Conservation (phyloP, 192 early-diverging fungal genomes). For the Irineochytrium annulatum region DNA sequence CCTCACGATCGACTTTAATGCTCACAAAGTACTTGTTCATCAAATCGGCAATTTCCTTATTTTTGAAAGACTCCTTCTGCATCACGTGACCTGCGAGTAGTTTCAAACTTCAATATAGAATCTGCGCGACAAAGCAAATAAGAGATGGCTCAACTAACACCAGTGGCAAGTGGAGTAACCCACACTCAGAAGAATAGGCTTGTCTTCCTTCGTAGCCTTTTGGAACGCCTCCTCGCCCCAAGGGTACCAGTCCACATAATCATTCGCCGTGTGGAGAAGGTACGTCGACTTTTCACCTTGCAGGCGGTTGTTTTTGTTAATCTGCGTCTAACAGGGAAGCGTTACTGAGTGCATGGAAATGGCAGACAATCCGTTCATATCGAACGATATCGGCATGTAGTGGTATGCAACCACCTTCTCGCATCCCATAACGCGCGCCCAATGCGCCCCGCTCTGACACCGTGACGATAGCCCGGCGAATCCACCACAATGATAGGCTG, state of each 20-base stretch:
- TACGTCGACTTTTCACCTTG: conserved; percentile 55
- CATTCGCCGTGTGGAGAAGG: conserved; percentile 49
- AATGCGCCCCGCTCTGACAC: no score
- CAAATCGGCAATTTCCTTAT: conserved; percentile 43
- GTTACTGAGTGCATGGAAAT: no score
- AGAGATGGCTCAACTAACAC: conserved; percentile 24
- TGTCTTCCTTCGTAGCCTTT: conserved; percentile 42
- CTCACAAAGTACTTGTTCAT: conserved; percentile 61
- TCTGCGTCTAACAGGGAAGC: no score
- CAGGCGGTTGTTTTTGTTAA: conserved; percentile 55
- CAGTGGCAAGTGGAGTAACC: conserved; percentile 66
- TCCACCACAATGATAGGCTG: no score
- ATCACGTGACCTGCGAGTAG: conserved; percentile 68
- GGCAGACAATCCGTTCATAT: no score
- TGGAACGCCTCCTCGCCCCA: conserved; percentile 62
- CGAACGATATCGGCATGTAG: no score
- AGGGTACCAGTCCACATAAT: conserved; percentile 66
- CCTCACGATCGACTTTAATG: conserved; percentile 58
- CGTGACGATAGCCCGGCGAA: no score
- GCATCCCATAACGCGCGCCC: no score
- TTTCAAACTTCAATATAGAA: background rate
- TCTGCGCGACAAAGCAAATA: background rate
- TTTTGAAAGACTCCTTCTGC: conserved; percentile 64
- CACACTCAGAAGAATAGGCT: conserved; percentile 58
- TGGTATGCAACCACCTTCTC: no score